Conservation (phyloP, 2,329 filamentous ascomycete species). For the Colletotrichum tropicicola region DNA sequence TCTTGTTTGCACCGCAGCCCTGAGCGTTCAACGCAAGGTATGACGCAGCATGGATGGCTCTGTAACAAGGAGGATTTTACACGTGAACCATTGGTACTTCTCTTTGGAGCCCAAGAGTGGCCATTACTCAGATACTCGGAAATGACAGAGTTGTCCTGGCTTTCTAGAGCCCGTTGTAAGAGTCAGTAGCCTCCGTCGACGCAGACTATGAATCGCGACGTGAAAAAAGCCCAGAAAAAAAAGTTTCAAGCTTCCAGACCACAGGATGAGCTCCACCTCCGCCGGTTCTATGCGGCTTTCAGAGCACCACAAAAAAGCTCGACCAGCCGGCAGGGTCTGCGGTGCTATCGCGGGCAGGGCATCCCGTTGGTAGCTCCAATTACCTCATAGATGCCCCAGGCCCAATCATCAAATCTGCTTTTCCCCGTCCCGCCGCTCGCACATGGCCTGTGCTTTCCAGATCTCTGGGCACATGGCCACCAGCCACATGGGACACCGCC, state of each 20-base stretch:
- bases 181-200: not conserved
- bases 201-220: slow-evolving; percentile 16
- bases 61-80: not conserved
- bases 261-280: slow-evolving; percentile 22
- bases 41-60: slow-evolving; percentile 8
- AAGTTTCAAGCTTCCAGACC: slow-evolving; percentile 20
- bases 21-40: slow-evolving; percentile 9
- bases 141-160: not conserved
- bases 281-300: slow-evolving; percentile 20
- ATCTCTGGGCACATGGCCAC: not conserved
- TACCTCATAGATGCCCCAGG: slow-evolving; percentile 18
- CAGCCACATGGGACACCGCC: not conserved
- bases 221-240: not conserved
- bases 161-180: not conserved
- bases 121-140: not conserved
- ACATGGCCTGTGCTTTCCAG: not conserved
- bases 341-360: slow-evolving; percentile 14
- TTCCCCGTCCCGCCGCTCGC: not conserved
- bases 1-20: slow-evolving; percentile 16
- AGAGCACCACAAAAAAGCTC: slow-evolving; percentile 11
- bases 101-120: not conserved
- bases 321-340: slow-evolving; percentile 10
- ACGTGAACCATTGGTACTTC: not conserved
- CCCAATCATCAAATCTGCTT: slow-evolving; percentile 10
- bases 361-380: slow-evolving; percentile 6